These are phyloP conservation scores for Clathrus columnatus DNA, from an alignment of 768 basidiomycete species.

Conservation along the genomic window DNA sequence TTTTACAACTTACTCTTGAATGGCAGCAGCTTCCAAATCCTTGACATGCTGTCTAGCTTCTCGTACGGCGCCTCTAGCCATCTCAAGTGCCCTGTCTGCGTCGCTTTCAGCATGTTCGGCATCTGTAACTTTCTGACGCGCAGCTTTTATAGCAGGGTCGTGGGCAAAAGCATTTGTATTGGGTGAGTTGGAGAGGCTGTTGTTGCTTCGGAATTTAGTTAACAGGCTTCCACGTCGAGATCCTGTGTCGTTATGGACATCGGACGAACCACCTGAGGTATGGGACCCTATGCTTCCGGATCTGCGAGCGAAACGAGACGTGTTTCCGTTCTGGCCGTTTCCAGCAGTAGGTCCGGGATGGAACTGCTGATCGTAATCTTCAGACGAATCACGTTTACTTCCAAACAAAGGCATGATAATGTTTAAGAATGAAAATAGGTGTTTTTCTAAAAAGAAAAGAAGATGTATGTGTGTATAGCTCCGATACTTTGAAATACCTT, in stretches of 20 bases:
- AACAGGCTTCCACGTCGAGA: neutral
- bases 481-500: no score
- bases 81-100: conserved; percentile 40
- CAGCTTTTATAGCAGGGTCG: conserved; percentile 40
- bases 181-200: neutral
- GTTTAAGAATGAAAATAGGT: neutral
- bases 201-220: neutral
- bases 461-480: no score
- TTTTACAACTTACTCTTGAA: conserved; percentile 39
- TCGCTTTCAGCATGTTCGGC: conserved; percentile 44
- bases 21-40: conserved; percentile 41
- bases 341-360: neutral
- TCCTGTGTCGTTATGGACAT: neutral
- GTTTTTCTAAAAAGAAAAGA: neutral
- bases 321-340: neutral
- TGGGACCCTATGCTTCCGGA: neutral
- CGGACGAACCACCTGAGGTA: neutral
- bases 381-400: neutral
- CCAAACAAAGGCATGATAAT: neutral
- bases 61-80: conserved; percentile 37
- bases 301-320: neutral
- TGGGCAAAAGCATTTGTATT: neutral
- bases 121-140: conserved; percentile 40
- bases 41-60: conserved; percentile 41
- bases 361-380: neutral